Evolutionary conservation across 75 land plant genomes (phyloP).

Genomic region (Ceratopteris richardii): DNA sequence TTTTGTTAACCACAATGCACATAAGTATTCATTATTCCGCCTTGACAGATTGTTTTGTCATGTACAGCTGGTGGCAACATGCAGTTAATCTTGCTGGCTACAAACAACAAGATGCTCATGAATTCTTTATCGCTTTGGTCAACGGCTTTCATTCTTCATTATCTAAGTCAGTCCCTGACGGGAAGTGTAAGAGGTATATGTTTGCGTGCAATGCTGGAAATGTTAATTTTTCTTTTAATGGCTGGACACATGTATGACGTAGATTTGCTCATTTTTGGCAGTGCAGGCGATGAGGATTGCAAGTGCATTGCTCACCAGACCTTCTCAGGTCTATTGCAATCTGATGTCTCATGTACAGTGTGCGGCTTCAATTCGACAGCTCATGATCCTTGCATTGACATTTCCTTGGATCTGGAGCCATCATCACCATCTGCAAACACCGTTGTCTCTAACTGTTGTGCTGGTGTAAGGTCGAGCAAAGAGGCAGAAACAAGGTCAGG

Average conservation of each 20-base stretch:
- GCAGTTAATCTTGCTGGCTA: constrained; percentile 72
- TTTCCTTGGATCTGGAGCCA: constrained; percentile 77
- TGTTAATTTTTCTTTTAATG: background rate
- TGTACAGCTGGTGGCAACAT: constrained; percentile 88
- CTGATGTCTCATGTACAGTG: constrained; percentile 80
- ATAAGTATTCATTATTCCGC: no score
- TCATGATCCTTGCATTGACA: constrained; percentile 84
- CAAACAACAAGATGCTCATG: constrained; percentile 89
- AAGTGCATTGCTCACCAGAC: constrained; percentile 77
- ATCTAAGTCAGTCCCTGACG: background rate
- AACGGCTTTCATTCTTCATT: constrained; percentile 72
- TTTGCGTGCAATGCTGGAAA: background rate
- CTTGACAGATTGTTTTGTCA: constrained; percentile 2
- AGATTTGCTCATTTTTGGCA: constrained; percentile 7
- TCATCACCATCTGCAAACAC: constrained; percentile 4
- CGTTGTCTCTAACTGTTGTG: constrained; percentile 1
- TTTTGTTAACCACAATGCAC: no score
- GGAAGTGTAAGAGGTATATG: background rate
- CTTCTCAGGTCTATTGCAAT: constrained; percentile 81
- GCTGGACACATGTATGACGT: background rate
- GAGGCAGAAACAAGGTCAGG: constrained; percentile 6
- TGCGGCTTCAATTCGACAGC: constrained; percentile 91
- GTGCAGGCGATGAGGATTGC: constrained; percentile 67
- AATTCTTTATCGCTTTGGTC: constrained; percentile 77
- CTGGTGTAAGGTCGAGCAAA: constrained; percentile 9